phyloP scores from a whole-genome alignment of 2,329 filamentous ascomycete genomes.

The Colletotrichum simmondsii region DNA sequence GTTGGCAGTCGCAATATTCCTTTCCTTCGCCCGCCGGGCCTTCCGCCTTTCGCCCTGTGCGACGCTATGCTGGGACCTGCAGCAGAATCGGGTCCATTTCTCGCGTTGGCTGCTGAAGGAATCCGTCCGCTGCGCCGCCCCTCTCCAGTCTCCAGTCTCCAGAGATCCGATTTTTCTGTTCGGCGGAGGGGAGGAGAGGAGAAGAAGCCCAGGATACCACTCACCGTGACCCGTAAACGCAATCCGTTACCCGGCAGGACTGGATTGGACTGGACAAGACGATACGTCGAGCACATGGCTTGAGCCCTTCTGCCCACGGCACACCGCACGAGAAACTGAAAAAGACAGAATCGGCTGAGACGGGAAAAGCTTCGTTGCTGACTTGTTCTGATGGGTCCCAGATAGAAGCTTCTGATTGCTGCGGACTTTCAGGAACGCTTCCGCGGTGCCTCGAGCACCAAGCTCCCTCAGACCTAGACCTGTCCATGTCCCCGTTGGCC shows the following conservation, averaged over 20 bases:
- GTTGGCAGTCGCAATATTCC: background rate
- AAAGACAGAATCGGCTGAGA: conserved; percentile 11
- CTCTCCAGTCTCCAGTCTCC: conserved; percentile 18
- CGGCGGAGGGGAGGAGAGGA: conserved; percentile 15
- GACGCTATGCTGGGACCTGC: conserved; percentile 34
- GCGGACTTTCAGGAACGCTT: conserved; percentile 29
- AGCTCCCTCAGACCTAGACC: conserved; percentile 25
- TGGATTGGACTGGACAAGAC: background rate
- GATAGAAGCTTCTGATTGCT: conserved; percentile 30
- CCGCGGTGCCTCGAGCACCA: conserved; percentile 30
- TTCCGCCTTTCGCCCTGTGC: conserved; percentile 21
- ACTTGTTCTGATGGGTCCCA: conserved; percentile 29
- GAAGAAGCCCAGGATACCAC: background rate
- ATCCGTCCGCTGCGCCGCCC: conserved; percentile 19
- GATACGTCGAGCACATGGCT: background rate
- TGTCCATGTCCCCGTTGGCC: conserved; percentile 21
- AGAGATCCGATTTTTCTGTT: conserved; percentile 22
- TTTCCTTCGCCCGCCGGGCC: conserved; percentile 12
- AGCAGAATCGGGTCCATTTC: conserved; percentile 26
- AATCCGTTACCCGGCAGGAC: background rate
- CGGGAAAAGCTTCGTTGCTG: conserved; percentile 25
- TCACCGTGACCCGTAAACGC: background rate
- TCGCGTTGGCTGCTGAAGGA: conserved; percentile 31
- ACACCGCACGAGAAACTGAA: background rate
- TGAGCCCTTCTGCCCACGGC: background rate